Percentiles rank a stretch among this genome's conserved stretches.
phyloP scores from a whole-genome alignment of 108 stramenopile genomes.

The Mediolabrus comicus region DNA sequence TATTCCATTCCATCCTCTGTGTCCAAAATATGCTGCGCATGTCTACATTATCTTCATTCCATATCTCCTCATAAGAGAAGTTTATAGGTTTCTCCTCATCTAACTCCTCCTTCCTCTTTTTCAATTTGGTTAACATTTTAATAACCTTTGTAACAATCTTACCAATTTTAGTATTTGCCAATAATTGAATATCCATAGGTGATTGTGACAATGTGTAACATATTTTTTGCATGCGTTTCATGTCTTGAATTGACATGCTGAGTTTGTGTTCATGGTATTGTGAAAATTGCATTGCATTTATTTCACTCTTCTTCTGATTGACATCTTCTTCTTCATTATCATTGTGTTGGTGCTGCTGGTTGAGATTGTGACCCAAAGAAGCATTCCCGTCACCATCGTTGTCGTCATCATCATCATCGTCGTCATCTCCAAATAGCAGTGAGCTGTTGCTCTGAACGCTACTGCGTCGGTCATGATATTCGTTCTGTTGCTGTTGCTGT shows the following conservation, averaged over 20 bases:
- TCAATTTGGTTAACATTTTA: conserved; percentile 19
- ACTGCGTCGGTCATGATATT: too few relatives aligned
- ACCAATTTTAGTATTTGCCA: conserved; percentile 32
- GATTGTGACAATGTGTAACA: conserved; percentile 5
- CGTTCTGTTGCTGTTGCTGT: background rate
- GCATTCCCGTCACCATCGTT: too few relatives aligned
- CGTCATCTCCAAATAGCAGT: too few relatives aligned
- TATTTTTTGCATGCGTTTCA: background rate
- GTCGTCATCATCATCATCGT: too few relatives aligned
- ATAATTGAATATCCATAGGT: conserved; percentile 31
- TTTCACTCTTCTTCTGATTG: background rate
- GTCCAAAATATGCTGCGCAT: background rate
- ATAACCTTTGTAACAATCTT: conserved; percentile 21
- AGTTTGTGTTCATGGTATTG: background rate
- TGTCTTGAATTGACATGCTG: background rate
- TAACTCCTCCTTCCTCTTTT: background rate
- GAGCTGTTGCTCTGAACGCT: too few relatives aligned
- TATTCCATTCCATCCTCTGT: background rate
- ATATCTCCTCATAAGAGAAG: background rate
- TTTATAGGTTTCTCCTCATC: background rate
- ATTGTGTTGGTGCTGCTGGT: too few relatives aligned
- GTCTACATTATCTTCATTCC: background rate
- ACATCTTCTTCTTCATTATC: too few relatives aligned
- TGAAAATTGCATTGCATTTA: background rate
- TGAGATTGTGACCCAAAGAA: too few relatives aligned